Percentiles rank a stretch among this genome's conserved stretches.
phyloP scores from a whole-genome alignment of 257 asterid genomes.

The Fraxinus anomala region DNA sequence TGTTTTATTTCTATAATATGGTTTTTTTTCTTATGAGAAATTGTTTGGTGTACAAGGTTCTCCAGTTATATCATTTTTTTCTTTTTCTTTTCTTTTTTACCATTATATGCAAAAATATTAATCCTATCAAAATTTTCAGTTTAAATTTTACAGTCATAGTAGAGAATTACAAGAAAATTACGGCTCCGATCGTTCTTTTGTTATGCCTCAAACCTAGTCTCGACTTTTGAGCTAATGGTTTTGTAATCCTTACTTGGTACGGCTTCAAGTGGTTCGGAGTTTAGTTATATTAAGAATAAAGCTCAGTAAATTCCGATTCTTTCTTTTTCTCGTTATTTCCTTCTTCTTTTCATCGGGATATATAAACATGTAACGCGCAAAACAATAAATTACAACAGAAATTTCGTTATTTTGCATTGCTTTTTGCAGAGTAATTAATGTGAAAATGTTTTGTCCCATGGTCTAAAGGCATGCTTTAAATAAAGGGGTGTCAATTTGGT shows the following conservation, averaged over 20 bases:
- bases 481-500: conserved; percentile 20
- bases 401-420: too few species aligned
- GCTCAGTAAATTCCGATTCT: background rate
- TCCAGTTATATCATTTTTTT: conserved; percentile 27
- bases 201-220: background rate
- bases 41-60: conserved; percentile 27
- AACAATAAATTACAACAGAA: background rate
- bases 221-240: too few species aligned
- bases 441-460: conserved; percentile 51
- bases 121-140: background rate
- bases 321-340: background rate
- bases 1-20: background rate
- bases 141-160: conserved; percentile 29
- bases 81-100: background rate
- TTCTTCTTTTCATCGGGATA: background rate
- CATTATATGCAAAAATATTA: background rate
- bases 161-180: conserved; percentile 2
- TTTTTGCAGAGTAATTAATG: background rate
- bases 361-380: background rate
- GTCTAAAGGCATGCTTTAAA: conserved; percentile 61
- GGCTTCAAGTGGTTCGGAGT: too few species aligned
- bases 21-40: conserved; percentile 17
- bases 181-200: background rate
- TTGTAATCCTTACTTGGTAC: too few species aligned
- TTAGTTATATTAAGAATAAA: background rate